A percentile compares a stretch with the other conserved stretches of the same genome.
Conservation (phyloP, 2,329 filamentous ascomycete genomes). For the Curvularia eragrostidis region DNA sequence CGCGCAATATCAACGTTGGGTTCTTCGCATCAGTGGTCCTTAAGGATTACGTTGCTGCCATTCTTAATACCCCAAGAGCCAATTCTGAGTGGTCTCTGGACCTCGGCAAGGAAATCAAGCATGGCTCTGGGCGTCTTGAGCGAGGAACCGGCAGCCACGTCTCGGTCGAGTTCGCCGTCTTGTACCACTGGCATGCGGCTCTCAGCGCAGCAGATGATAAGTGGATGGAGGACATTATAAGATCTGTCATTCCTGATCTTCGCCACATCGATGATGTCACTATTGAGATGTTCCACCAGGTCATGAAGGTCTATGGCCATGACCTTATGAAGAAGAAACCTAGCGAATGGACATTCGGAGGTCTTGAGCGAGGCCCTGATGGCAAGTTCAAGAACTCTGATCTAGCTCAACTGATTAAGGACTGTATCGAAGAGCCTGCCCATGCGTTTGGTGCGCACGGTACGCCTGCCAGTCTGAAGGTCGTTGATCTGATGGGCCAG, state of each 20-base stretch:
- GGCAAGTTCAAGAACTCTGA: conserved; percentile 77
- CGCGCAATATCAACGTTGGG: conserved; percentile 60
- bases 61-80: conserved; percentile 72
- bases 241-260: conserved; percentile 36
- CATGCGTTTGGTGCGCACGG: conserved; percentile 64
- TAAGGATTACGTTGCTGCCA: conserved; percentile 79
- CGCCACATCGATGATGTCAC: conserved; percentile 36
- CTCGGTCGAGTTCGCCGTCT: conserved; percentile 85
- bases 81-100: conserved; percentile 83
- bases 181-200: conserved; percentile 85
- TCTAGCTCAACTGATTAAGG: conserved; percentile 71
- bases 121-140: conserved; percentile 64
- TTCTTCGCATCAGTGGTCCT: conserved; percentile 70
- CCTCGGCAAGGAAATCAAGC: conserved; percentile 66
- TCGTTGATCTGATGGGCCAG: conserved; percentile 80
- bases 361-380: conserved; percentile 67
- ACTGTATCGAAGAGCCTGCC: conserved; percentile 73
- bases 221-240: conserved; percentile 70
- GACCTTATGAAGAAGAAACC: conserved; percentile 71
- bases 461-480: conserved; percentile 73
- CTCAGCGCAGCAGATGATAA: conserved; percentile 75
- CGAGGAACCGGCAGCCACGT: conserved; percentile 79
- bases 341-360: conserved; percentile 69
- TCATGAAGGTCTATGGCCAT: conserved; percentile 47
- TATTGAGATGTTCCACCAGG: conserved; percentile 49